These are phyloP conservation scores for Bipolaris sorokiniana DNA, from an alignment of 2,329 filamentous ascomycete species.

Conservation along the genomic window DNA sequence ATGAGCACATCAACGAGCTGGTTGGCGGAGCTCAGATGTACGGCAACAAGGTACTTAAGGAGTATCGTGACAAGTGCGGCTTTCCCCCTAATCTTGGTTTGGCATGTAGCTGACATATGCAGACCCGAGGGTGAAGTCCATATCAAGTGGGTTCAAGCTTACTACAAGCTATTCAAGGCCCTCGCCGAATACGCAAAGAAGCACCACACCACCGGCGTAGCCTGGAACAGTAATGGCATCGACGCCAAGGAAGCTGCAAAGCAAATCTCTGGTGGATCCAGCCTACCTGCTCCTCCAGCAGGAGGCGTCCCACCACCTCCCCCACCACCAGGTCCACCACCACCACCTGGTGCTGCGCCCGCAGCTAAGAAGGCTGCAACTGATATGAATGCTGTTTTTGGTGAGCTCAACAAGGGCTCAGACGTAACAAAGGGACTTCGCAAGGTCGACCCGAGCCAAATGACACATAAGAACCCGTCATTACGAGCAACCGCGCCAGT, in stretches of 20 bases:
- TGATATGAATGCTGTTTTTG: conserved; percentile 88
- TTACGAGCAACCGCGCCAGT: conserved; percentile 77
- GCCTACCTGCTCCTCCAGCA: conserved; percentile 67
- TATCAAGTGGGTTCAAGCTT: conserved; percentile 88
- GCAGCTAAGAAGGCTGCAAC: conserved; percentile 55
- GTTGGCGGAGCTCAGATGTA: conserved; percentile 88
- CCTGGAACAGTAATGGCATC: conserved; percentile 82
- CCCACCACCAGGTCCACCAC: conserved; percentile 60
- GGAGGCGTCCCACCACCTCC: conserved; percentile 68
- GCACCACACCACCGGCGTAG: conserved; percentile 77
- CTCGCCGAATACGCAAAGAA: conserved; percentile 84
- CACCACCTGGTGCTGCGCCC: conserved; percentile 56
- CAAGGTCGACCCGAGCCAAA: conserved; percentile 93
- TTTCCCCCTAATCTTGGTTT: background rate
- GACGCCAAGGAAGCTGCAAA: conserved; percentile 74
- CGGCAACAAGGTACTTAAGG: conserved; percentile 90
- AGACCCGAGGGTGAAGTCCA: conserved; percentile 71
- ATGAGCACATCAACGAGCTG: conserved; percentile 83
- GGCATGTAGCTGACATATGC: conserved; percentile 23
- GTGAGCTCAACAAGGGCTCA: conserved; percentile 86
- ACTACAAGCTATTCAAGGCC: conserved; percentile 87
- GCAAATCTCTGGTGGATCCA: conserved; percentile 59
- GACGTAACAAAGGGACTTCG: conserved; percentile 85
- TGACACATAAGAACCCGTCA: conserved; percentile 98
- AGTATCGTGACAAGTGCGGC: conserved; percentile 79